phyloP scores from a whole-genome alignment of 352 stramenopile genomes.

The Pythium volutum region DNA sequence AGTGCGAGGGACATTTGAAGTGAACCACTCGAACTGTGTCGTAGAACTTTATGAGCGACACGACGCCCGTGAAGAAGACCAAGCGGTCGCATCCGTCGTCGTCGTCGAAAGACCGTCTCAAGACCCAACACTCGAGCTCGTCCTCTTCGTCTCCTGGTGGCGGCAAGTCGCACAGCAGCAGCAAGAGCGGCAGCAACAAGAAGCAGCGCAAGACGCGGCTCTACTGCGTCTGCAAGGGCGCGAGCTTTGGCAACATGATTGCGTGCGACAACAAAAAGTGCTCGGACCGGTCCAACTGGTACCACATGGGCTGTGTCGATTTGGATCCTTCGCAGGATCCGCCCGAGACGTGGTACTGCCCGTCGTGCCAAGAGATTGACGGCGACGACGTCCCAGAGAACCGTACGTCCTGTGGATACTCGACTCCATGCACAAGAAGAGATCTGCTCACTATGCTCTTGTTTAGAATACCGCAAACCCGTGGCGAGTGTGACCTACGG shows the following conservation, averaged over 20 bases:
- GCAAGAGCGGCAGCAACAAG: conserved; percentile 36
- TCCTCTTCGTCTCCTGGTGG: background rate
- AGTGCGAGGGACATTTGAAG: no score
- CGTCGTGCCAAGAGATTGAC: conserved; percentile 54
- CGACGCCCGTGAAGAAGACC: background rate
- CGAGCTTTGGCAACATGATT: conserved; percentile 80
- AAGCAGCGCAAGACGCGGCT: conserved; percentile 64
- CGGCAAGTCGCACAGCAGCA: background rate
- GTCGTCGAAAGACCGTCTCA: background rate
- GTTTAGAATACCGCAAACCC: conserved; percentile 75
- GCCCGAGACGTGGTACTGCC: conserved; percentile 76
- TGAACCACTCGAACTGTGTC: no score
- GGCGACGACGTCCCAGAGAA: conserved; percentile 61
- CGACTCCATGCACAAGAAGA: background rate
- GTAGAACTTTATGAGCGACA: conserved; percentile 3
- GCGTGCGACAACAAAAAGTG: conserved; percentile 82
- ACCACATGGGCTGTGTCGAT: conserved; percentile 74
- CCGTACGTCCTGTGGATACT: conserved; percentile 35
- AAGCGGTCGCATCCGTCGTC: conserved; percentile 2
- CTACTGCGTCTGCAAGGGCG: conserved; percentile 76
- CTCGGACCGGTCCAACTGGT: conserved; percentile 79
- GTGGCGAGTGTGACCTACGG: conserved; percentile 81
- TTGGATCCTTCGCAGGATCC: conserved; percentile 47
- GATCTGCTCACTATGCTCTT: background rate
- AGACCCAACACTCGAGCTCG: conserved; percentile 7